phyloP scores from a whole-genome alignment of 108 stramenopile species.

The Phaeodactylum tricornutum region DNA sequence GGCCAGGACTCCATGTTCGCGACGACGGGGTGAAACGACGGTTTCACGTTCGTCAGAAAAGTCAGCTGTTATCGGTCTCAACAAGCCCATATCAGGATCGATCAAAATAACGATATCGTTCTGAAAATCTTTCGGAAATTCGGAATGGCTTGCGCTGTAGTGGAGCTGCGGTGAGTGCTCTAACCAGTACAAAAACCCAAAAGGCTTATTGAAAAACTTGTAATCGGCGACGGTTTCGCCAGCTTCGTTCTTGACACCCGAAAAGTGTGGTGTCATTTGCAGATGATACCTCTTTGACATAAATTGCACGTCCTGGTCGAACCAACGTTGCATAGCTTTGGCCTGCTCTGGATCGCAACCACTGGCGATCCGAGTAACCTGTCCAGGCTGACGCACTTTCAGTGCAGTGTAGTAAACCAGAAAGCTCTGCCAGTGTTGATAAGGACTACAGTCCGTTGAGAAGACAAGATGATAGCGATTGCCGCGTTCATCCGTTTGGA shows the following conservation, averaged over 20 bases:
- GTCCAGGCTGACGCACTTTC: conserved; percentile 20
- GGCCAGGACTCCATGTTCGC: conserved; percentile 6
- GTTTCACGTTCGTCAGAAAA: conserved; percentile 33
- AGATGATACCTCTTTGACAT: conserved; percentile 23
- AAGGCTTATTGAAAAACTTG: conserved; percentile 65
- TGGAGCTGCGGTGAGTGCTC: conserved; percentile 15
- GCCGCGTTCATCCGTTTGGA: conserved; percentile 4
- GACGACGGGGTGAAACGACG: conserved; percentile 15
- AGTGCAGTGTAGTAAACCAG: conserved; percentile 46
- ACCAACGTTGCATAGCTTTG: conserved; percentile 9
- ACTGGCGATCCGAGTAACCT: conserved; percentile 16
- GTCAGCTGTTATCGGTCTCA: conserved; percentile 56
- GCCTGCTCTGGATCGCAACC: conserved; percentile 13
- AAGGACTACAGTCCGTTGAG: conserved; percentile 60
- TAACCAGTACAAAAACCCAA: conserved; percentile 58
- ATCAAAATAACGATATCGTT: conserved; percentile 69
- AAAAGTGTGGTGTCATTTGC: conserved; percentile 61
- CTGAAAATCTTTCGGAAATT: conserved; percentile 7
- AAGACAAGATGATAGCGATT: conserved; percentile 26
- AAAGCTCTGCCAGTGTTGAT: conserved; percentile 70
- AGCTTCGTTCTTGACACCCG: conserved; percentile 31
- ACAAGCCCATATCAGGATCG: conserved; percentile 78
- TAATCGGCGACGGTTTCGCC: conserved; percentile 45
- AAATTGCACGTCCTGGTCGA: conserved; percentile 13
- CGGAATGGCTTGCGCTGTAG: conserved; percentile 1